Evolutionary conservation across 495 filamentous ascomycete genomes (phyloP).

Genomic region (Echria macrotheca): DNA sequence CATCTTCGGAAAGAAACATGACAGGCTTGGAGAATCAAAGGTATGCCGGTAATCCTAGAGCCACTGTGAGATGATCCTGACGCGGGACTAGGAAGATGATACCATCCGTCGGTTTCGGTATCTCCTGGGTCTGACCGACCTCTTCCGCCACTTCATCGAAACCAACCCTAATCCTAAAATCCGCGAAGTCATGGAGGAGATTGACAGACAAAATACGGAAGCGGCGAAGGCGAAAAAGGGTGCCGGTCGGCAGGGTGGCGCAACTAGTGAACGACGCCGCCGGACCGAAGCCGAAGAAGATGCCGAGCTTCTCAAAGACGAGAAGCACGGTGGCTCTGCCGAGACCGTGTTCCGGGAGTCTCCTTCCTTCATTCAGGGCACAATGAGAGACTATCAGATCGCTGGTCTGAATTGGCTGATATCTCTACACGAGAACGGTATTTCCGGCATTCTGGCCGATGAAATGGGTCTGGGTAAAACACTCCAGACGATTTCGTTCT

Average conservation of each 20-base stretch:
- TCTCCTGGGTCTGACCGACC: constrained; percentile 88
- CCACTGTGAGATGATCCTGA: constrained; percentile 6
- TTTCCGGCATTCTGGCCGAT: constrained; percentile 94
- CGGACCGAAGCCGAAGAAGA: constrained; percentile 98
- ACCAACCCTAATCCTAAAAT: constrained; percentile 90
- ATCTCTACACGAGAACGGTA: constrained; percentile 96
- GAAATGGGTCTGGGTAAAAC: constrained; percentile 98
- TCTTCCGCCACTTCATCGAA: constrained; percentile 99
- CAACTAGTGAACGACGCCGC: constrained; percentile 71
- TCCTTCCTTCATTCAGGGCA: constrained; percentile 77
- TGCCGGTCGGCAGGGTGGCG: constrained; percentile 72
- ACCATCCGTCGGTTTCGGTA: constrained; percentile 93
- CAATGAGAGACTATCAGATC: constrained; percentile 95
- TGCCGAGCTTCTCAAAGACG: constrained; percentile 87
- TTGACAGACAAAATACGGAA: constrained; percentile 85
- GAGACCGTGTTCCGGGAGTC: constrained; percentile 91
- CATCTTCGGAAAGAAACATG: constrained; percentile 92
- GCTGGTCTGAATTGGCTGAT: constrained; percentile 97
- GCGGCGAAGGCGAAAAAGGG: constrained; percentile 65
- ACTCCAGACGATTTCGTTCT: constrained; percentile 80
- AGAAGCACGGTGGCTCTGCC: constrained; percentile 76
- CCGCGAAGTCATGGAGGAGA: constrained; percentile 85
- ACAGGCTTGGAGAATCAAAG: constrained; percentile 82
- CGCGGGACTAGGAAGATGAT: constrained; percentile 73
- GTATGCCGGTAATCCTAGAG: constrained; percentile 39